Conservation (phyloP, 2,329 filamentous ascomycete genomes). For the Fusarium pseudocircinatum region DNA sequence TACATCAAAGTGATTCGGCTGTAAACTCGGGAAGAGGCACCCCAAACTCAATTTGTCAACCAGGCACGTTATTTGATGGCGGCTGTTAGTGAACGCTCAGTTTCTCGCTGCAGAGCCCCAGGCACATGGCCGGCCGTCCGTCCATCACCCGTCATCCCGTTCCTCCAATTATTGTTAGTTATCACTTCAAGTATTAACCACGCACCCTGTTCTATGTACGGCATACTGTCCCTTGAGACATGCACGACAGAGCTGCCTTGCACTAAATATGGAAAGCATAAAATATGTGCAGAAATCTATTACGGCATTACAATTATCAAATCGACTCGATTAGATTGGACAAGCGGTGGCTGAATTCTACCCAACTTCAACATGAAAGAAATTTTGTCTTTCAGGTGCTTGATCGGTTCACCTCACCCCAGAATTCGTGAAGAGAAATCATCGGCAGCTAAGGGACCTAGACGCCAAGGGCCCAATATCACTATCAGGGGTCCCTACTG, state of each 20-base stretch:
- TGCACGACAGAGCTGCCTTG: slow-evolving; percentile 35
- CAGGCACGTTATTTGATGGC: slow-evolving; percentile 10
- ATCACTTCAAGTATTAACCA: not conserved
- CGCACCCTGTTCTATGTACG: not conserved
- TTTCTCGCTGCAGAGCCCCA: slow-evolving; percentile 13
- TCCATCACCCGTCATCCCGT: slow-evolving; percentile 29
- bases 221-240: slow-evolving; percentile 2
- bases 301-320: not conserved
- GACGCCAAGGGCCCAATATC: slow-evolving; percentile 24
- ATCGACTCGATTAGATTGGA: not conserved
- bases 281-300: not conserved
- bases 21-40: slow-evolving; percentile 26
- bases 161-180: slow-evolving; percentile 15
- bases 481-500: slow-evolving; percentile 27
- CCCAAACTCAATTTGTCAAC: slow-evolving; percentile 19
- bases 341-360: slow-evolving; percentile 12
- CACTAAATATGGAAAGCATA: not conserved
- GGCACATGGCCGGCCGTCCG: slow-evolving; percentile 22
- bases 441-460: slow-evolving; percentile 21
- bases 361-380: slow-evolving; percentile 9
- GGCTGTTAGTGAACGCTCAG: slow-evolving; percentile 11
- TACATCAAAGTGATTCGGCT: slow-evolving; percentile 19
- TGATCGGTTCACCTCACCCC: slow-evolving; percentile 36
- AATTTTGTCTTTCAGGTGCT: slow-evolving; percentile 13
- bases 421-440: slow-evolving; percentile 25